Conservation (phyloP, 2,329 filamentous ascomycete genomes). For the Ophiocordyceps australis region DNA sequence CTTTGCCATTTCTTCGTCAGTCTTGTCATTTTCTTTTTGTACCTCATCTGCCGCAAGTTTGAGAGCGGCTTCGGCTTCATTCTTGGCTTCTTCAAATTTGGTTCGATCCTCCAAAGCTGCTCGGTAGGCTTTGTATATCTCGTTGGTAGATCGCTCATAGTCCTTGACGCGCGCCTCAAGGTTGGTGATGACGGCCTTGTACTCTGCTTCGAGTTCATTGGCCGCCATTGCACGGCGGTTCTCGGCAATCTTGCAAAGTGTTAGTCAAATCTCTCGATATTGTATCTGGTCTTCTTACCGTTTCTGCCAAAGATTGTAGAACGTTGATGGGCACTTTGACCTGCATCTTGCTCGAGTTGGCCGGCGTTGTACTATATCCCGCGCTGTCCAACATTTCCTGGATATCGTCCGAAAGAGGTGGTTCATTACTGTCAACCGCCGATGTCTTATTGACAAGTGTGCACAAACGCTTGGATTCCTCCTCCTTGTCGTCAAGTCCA, state of each 20-base stretch:
- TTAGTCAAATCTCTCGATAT: too few relatives aligned
- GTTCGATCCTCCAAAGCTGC: slow-evolving; percentile 31
- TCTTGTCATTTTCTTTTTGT: slow-evolving; percentile 16
- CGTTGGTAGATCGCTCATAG: slow-evolving; percentile 21
- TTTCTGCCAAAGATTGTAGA: slow-evolving; percentile 19
- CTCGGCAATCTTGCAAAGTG: slow-evolving; percentile 11
- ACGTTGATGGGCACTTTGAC: slow-evolving; percentile 11
- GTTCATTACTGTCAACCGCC: slow-evolving; percentile 7
- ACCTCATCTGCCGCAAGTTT: slow-evolving; percentile 9
- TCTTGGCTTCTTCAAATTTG: slow-evolving; percentile 25
- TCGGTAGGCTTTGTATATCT: slow-evolving; percentile 27
- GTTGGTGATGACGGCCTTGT: slow-evolving; percentile 20
- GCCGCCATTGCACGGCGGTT: slow-evolving; percentile 10
- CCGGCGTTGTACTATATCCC: slow-evolving; percentile 2
- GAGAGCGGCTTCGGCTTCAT: slow-evolving; percentile 16
- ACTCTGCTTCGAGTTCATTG: slow-evolving; percentile 14
- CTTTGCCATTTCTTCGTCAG: slow-evolving; percentile 15
- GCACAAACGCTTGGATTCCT: slow-evolving; percentile 11
- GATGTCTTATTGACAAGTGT: slow-evolving; percentile 6
- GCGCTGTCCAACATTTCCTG: slow-evolving; percentile 10
- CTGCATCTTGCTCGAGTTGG: slow-evolving; percentile 5
- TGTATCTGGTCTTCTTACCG: too few relatives aligned
- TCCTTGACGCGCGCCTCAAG: slow-evolving; percentile 27
- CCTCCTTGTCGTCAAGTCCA: slow-evolving; percentile 14
- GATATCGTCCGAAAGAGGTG: slow-evolving; percentile 14